A percentile compares a stretch with the other conserved stretches of the same genome.
These are phyloP conservation scores for Clonostachys sp. DNA, from an alignment of 2,329 filamentous ascomycete species.

Conservation along the genomic window DNA sequence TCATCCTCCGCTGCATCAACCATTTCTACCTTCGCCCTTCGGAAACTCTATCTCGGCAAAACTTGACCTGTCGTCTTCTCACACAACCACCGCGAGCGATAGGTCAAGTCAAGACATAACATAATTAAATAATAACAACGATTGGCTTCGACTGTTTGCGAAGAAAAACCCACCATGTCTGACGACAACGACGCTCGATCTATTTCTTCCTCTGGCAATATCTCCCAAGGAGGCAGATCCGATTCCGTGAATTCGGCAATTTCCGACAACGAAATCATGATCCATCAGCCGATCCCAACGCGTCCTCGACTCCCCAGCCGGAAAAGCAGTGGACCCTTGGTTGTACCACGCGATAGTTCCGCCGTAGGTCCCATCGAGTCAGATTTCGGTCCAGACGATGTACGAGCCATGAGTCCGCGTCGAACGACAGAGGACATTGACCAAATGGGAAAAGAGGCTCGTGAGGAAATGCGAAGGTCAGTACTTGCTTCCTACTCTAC, in stretches of 20 bases:
- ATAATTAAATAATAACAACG: no score
- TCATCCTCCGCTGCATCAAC: no score
- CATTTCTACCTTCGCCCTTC: no score
- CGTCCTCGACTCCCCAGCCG: slow-evolving; percentile 68
- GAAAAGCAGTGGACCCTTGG: slow-evolving; percentile 78
- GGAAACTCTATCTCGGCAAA: no score
- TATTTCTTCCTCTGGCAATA: slow-evolving; percentile 12
- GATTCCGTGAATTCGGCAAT: slow-evolving; percentile 19
- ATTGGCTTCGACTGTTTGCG: no score
- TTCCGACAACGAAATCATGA: slow-evolving; percentile 29
- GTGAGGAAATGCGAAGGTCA: slow-evolving; percentile 58
- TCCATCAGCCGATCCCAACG: slow-evolving; percentile 46
- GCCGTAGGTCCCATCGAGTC: slow-evolving; percentile 70
- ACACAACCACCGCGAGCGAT: no score
- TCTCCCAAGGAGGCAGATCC: slow-evolving; percentile 28
- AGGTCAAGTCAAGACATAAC: no score
- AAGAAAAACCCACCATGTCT: slow-evolving; percentile 5
- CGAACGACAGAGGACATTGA: slow-evolving; percentile 89
- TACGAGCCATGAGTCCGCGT: slow-evolving; percentile 89
- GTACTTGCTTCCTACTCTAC: slow-evolving; percentile 6
- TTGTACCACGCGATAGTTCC: slow-evolving; percentile 72
- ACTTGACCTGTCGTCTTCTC: no score
- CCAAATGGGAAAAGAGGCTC: slow-evolving; percentile 77
- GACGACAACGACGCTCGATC: slow-evolving; percentile 11
- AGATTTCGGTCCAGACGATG: slow-evolving; percentile 80